These are phyloP conservation scores for Beta vulgaris DNA, from an alignment of 148 eudicot species.

Conservation along the genomic window DNA sequence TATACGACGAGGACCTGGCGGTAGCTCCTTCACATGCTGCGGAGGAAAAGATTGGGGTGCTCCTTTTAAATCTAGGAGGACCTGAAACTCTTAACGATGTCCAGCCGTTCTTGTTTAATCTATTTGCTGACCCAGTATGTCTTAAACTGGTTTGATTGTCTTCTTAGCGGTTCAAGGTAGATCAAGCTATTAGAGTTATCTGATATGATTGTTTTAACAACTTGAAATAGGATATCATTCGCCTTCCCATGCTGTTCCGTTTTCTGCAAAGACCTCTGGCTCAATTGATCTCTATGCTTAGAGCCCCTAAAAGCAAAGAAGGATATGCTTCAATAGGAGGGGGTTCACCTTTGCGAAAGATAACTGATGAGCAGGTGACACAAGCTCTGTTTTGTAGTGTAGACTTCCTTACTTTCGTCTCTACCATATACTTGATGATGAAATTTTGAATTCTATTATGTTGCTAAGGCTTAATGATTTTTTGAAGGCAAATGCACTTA, in stretches of 20 bases:
- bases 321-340: conserved; percentile 99
- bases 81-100: conserved; percentile 92
- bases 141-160: neutral
- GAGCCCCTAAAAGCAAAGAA: conserved; percentile 97
- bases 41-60: conserved; percentile 88
- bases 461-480: conserved; percentile 1
- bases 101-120: conserved; percentile 87
- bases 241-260: conserved; percentile 79
- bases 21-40: conserved; percentile 48
- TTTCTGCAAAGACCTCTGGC: conserved; percentile 93
- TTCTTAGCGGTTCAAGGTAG: neutral
- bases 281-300: conserved; percentile 66
- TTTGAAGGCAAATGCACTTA: conserved; percentile 76
- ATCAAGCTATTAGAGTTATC: neutral
- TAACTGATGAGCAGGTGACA: conserved; percentile 87
- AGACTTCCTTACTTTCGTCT: neutral
- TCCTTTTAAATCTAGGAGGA: conserved; percentile 94
- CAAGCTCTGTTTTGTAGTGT: conserved; percentile 3
- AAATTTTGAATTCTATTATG: neutral
- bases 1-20: conserved; percentile 34
- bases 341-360: conserved; percentile 91
- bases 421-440: neutral
- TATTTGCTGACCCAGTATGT: conserved; percentile 97
- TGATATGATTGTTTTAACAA: neutral
- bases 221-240: conserved; percentile 78